Evolutionary conservation across 805 yeast species (phyloP).

Genomic region (Pichia pseudocactophila): DNA sequence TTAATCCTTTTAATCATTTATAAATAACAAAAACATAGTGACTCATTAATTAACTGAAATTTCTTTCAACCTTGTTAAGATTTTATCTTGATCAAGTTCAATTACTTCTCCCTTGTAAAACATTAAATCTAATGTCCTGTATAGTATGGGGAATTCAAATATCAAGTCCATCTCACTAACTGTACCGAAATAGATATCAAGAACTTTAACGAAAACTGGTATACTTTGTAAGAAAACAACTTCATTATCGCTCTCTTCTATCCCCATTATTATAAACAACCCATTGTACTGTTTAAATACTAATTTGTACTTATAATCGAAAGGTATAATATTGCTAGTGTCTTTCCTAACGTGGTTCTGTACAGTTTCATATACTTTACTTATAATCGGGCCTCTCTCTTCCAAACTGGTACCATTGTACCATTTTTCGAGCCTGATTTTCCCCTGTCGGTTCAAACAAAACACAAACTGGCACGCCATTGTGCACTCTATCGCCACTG

Average conservation of each 20-base stretch:
- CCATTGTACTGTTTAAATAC: constrained; percentile 92
- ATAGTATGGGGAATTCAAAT: constrained; percentile 81
- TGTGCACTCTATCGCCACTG: too few relatives aligned
- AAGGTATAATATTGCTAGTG: constrained; percentile 40
- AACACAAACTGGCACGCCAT: constrained; percentile 49
- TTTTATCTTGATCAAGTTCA: constrained; percentile 65
- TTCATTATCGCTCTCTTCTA: constrained; percentile 44
- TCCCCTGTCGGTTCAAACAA: constrained; percentile 90
- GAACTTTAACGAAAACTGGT: constrained; percentile 80
- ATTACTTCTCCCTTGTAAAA: constrained; percentile 86
- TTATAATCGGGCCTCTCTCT: constrained; percentile 40
- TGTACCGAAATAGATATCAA: constrained; percentile 78
- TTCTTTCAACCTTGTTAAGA: constrained; percentile 49
- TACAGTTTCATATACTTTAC: constrained; percentile 69
- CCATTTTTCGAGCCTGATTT: constrained; percentile 79
- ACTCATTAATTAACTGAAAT: background rate
- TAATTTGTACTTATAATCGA: constrained; percentile 48
- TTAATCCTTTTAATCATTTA: background rate
- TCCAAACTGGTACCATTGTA: constrained; percentile 32
- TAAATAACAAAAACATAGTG: too few relatives aligned
- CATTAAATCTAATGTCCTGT: constrained; percentile 77
- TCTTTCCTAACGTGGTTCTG: constrained; percentile 71
- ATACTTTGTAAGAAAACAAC: constrained; percentile 73
- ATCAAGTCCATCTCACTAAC: constrained; percentile 93
- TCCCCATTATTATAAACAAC: constrained; percentile 73